phyloP scores from a whole-genome alignment of 129 eudicot genomes.

The Flaveria ramosissima region DNA sequence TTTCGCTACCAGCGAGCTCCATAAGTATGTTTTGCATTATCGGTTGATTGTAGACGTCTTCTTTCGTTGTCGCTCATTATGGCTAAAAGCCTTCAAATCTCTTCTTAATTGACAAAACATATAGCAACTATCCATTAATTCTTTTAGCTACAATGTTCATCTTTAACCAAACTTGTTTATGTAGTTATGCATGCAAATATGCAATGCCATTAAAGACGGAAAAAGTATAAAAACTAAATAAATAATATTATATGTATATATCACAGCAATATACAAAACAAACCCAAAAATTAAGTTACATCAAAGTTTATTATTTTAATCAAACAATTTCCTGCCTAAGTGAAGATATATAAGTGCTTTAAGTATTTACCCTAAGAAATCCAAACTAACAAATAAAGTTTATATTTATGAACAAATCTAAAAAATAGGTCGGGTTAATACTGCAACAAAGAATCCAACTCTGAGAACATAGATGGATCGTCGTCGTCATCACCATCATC shows the following conservation, averaged over 20 bases:
- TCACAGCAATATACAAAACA: neutral
- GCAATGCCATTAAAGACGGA: conserved; percentile 14
- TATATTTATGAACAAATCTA: neutral
- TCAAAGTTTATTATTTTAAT: neutral
- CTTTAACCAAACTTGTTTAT: neutral
- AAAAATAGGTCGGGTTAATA: conserved; percentile 3
- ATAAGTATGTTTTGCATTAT: too few species aligned
- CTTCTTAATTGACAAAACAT: neutral
- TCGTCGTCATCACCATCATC: neutral
- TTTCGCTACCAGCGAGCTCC: too few species aligned
- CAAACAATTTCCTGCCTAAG: conserved; percentile 13
- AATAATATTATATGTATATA: neutral
- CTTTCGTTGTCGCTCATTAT: too few species aligned
- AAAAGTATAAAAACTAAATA: neutral
- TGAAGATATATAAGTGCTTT: conserved; percentile 2
- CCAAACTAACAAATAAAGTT: conserved; percentile 3
- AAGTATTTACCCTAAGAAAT: conserved; percentile 15
- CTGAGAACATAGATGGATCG: conserved; percentile 36
- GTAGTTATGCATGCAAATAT: neutral
- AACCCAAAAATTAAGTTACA: conserved; percentile 12
- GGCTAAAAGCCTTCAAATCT: too few species aligned
- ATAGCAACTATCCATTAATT: neutral
- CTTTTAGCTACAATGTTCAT: conserved; percentile 4
- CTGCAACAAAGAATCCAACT: conserved; percentile 58
- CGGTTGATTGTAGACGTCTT: too few species aligned